phyloP scores from a whole-genome alignment of 148 eudicot genomes.

The Fallopia convolvulus region DNA sequence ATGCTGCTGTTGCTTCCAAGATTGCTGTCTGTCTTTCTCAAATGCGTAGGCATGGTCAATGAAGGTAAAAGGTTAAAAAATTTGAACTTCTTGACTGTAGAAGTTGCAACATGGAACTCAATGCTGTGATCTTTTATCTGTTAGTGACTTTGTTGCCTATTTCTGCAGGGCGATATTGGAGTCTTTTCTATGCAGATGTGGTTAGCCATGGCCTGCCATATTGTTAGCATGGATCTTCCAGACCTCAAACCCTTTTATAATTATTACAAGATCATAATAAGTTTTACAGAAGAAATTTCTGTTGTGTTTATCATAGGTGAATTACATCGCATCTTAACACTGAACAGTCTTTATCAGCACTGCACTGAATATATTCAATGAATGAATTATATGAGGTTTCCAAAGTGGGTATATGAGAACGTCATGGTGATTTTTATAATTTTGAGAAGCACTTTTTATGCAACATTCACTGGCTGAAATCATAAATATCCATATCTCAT shows the following conservation, averaged over 20 bases:
- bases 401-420: background rate
- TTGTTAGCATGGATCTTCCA: background rate
- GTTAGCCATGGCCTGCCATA: background rate
- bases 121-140: background rate
- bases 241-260: background rate
- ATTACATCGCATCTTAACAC: background rate
- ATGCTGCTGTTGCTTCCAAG: conserved; percentile 64
- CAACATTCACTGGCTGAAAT: background rate
- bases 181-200: background rate
- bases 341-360: background rate
- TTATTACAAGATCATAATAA: background rate
- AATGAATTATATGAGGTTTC: background rate
- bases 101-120: background rate
- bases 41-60: conserved; percentile 23
- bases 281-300: background rate
- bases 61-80: conserved; percentile 19
- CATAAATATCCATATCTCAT: background rate
- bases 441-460: background rate
- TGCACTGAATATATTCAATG: background rate
- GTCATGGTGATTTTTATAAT: background rate
- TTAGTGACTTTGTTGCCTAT: background rate
- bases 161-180: background rate
- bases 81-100: background rate
- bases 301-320: background rate
- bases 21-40: conserved; percentile 61